Evolutionary conservation across 2,329 filamentous ascomycete genomes (phyloP), one percentile per base, ranked within the genome.

Genomic region (Rasamsonia emersonii): DNA sequence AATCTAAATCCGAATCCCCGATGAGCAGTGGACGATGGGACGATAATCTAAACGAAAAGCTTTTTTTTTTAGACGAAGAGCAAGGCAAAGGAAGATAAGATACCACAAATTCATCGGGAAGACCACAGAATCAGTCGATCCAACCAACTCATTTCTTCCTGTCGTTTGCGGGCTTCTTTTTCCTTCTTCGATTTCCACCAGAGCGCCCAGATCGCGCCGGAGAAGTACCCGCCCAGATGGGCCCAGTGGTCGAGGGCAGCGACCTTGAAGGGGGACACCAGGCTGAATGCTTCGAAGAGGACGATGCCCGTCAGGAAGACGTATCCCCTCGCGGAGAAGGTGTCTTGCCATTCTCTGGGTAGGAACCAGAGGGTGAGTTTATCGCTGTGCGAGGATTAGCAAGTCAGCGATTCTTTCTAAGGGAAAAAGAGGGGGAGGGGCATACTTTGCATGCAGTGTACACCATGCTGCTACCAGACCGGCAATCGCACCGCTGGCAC

Each of bases 381-480:
- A 17, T 61, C 54, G 37, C 62, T 65, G 38, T 16, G 13, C 9
- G 10, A 3, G 11, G 7, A 13, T 4, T 9, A 13, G 24, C 27
- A 24, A 29, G 24, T 30, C n/a, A n/a, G n/a, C n/a, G n/a, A 5
- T 11, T 8, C n/a, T 11, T 3, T 20, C 18, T 15, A 8, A 2
- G 14, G 9, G 15, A 19, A 24, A 21, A 17, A 24, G 9, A 18
- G 15, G 16, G 6, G 13, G 17, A 19, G 18, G 16, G 16, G 49
- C 53, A 31, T 56, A 67, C 64, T 66, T 47, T 24, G 54, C 45
- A 39, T 68, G 57, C 23, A 72, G 51, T 30, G 64, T 59, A 43
- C 67, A 71, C 45, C 59, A 65, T 11, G 69, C 65, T 3, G 61
- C 67, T 9, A 70, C 49, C 14, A 74, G 45, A 19, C 68, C 71